Conservation (phyloP, 1,284 basidiomycete genomes). For the Peniophora sp. region DNA sequence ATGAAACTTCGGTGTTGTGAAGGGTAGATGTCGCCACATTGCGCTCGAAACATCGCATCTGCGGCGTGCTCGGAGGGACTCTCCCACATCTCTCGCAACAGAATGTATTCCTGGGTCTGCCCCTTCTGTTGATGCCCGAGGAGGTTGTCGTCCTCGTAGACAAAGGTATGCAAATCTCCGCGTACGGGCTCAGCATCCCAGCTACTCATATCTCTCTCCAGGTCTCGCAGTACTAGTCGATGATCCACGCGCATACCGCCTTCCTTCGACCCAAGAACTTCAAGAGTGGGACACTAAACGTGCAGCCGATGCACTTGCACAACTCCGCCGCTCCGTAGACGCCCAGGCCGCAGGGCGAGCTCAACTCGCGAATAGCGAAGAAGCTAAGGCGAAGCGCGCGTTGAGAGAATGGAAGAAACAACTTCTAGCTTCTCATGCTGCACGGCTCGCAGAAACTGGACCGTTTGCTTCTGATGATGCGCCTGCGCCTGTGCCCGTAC, state of each 20-base stretch:
- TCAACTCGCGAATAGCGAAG: constrained; percentile 33
- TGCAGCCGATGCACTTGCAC: constrained; percentile 34
- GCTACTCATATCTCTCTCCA: constrained; percentile 21
- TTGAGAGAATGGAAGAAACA: constrained; percentile 54
- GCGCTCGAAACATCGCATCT: constrained; percentile 75
- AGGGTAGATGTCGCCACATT: constrained; percentile 68
- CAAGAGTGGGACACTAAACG: constrained; percentile 48
- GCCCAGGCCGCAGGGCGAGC: constrained; percentile 33
- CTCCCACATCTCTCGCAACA: constrained; percentile 94
- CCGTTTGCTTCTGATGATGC: neutral
- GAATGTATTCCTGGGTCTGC: constrained; percentile 92
- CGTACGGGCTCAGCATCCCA: constrained; percentile 4
- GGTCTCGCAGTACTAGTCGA: constrained; percentile 76
- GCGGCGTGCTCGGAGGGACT: constrained; percentile 84
- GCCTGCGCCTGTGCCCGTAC: constrained; percentile 7
- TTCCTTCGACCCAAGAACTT: constrained; percentile 47
- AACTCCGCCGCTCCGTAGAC: constrained; percentile 28
- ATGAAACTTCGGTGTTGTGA: constrained; percentile 4
- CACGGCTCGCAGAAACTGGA: no score
- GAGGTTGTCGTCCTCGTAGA: constrained; percentile 85
- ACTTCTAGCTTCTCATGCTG: constrained; percentile 3
- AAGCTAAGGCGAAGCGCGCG: constrained; percentile 61
- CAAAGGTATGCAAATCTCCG: constrained; percentile 42
- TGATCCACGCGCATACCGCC: constrained; percentile 54
- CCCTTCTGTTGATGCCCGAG: constrained; percentile 84